phyloP scores from a whole-genome alignment of 2,329 filamentous ascomycete species.

The Salinomyces thailandicus region DNA sequence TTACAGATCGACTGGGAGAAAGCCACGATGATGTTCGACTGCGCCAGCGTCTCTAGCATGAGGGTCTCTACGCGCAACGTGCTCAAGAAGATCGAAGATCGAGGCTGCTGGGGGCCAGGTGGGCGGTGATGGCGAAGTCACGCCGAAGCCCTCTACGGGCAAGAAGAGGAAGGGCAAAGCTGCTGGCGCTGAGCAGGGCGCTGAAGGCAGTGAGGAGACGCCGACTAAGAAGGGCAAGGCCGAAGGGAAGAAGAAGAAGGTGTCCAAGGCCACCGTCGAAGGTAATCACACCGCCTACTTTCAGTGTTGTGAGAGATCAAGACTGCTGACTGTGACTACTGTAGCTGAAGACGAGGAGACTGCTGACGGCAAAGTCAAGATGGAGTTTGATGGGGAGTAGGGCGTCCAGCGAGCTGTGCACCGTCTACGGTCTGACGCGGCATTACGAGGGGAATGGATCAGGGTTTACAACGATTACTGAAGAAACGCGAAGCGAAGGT shows the following conservation, averaged over 20 bases:
- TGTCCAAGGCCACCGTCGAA: background rate
- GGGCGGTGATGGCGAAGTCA: background rate
- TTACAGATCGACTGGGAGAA: constrained; percentile 20
- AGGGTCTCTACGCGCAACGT: constrained; percentile 12
- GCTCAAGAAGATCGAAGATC: constrained; percentile 22
- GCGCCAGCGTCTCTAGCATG: constrained; percentile 18
- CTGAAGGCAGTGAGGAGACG: constrained; percentile 5
- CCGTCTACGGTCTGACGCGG: no score
- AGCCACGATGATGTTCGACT: constrained; percentile 18
- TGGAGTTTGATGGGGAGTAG: constrained; percentile 1
- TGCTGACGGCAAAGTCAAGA: background rate
- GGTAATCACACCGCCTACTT: background rate
- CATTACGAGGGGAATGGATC: no score
- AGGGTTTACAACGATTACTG: no score
- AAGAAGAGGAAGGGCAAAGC: constrained; percentile 13
- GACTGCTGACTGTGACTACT: background rate
- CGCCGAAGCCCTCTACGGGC: constrained; percentile 2
- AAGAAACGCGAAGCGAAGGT: no score
- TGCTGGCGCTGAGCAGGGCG: constrained; percentile 5
- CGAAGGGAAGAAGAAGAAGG: constrained; percentile 4
- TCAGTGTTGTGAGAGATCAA: background rate
- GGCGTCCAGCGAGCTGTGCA: no score
- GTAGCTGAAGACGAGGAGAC: constrained; percentile 1
- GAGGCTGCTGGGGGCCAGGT: constrained; percentile 11
- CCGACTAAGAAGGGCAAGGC: constrained; percentile 7